phyloP scores from a whole-genome alignment of 129 eudicot species.

The Lactuca saligna region DNA sequence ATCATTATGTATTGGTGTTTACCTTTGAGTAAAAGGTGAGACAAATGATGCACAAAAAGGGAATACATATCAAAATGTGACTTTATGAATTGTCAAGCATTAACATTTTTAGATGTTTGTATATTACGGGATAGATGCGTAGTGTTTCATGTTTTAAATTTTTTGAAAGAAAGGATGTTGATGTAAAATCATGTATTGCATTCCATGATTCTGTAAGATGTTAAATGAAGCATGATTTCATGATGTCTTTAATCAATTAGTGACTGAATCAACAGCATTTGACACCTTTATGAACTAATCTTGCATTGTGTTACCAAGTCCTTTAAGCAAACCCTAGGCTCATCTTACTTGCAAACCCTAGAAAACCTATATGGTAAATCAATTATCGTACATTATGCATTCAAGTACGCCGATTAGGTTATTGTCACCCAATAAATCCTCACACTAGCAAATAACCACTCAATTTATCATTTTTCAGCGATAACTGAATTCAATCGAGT shows the following conservation, averaged over 20 bases:
- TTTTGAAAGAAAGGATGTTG: no score
- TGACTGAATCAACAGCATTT: background rate
- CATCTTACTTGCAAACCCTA: slow-evolving; percentile 19
- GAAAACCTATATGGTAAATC: background rate
- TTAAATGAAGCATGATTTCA: background rate
- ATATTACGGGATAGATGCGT: no score
- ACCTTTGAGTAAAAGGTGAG: no score
- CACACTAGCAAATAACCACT: background rate
- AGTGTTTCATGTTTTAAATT: no score
- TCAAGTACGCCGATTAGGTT: background rate
- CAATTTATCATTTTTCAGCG: background rate
- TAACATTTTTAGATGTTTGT: no score
- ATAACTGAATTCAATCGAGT: background rate
- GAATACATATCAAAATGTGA: no score
- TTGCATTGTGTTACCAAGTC: background rate
- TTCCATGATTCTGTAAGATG: no score
- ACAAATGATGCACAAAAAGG: no score
- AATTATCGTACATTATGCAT: slow-evolving; percentile 7
- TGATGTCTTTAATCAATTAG: background rate
- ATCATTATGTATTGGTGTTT: background rate
- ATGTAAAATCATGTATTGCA: no score
- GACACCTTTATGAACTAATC: background rate
- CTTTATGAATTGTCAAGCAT: no score
- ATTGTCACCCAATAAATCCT: background rate
- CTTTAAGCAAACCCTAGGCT: slow-evolving; percentile 15